Conservation (phyloP, 2,329 filamentous ascomycete species). For the Diaporthe ilicicola region DNA sequence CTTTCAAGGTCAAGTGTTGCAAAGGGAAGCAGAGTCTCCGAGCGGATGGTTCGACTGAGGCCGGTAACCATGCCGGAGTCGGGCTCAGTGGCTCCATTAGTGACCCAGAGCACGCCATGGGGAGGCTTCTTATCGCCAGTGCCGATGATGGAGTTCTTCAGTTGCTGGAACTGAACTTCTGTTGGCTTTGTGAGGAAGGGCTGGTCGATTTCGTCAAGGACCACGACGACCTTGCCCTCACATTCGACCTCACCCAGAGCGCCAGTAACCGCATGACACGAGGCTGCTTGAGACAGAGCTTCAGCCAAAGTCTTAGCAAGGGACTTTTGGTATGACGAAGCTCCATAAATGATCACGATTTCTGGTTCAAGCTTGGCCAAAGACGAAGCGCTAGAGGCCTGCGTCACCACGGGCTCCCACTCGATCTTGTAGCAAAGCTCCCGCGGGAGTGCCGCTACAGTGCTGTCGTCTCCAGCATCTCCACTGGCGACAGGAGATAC, state of each 20-base stretch:
- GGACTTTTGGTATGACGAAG: background rate
- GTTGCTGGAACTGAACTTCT: constrained; percentile 33
- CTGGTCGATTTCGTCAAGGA: constrained; percentile 41
- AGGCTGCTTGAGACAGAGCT: background rate
- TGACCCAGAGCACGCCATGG: constrained; percentile 39
- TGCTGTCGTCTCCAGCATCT: background rate
- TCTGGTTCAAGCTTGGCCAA: constrained; percentile 38
- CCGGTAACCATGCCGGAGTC: constrained; percentile 54
- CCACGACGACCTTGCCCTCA: constrained; percentile 37
- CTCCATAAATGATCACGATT: constrained; percentile 48
- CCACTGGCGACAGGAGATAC: background rate
- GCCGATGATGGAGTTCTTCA: constrained; percentile 28
- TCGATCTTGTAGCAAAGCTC: constrained; percentile 56
- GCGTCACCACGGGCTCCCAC: constrained; percentile 47
- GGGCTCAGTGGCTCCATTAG: constrained; percentile 35
- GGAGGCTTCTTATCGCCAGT: background rate
- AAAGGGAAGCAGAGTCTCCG: constrained; percentile 54
- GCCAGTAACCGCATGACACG: background rate
- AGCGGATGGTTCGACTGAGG: constrained; percentile 54
- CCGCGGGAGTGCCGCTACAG: constrained; percentile 36
- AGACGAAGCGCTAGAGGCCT: background rate
- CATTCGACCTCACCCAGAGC: background rate
- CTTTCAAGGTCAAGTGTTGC: constrained; percentile 57
- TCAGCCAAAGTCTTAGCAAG: background rate
- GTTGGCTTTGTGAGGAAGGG: constrained; percentile 39